These are phyloP conservation scores for Ustilago vetiveriae DNA, from an alignment of 1,284 basidiomycete genomes.

Conservation along the genomic window DNA sequence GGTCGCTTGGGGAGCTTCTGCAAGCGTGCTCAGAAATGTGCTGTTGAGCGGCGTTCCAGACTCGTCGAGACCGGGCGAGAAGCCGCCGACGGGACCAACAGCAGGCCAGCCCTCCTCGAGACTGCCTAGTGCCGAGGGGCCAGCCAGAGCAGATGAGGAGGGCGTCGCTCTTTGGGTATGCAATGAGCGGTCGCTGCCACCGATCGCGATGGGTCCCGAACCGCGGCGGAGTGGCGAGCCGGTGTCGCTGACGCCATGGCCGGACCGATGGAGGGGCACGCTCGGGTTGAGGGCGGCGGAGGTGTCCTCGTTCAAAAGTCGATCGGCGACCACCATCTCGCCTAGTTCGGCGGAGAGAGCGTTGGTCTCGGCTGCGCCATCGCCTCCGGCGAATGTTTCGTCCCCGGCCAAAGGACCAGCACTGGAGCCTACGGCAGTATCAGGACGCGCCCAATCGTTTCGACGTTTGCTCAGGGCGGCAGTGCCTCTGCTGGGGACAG, in stretches of 20 bases:
- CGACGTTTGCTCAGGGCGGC: slow-evolving; percentile 30
- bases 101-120: slow-evolving; percentile 28
- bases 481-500: slow-evolving; percentile 17
- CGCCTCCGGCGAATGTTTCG: slow-evolving; percentile 23
- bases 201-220: slow-evolving; percentile 34
- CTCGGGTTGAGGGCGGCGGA: background rate
- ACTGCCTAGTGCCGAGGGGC: slow-evolving; percentile 12
- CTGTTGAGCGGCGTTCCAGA: slow-evolving; percentile 70
- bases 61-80: slow-evolving; percentile 49
- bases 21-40: slow-evolving; percentile 70
- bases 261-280: slow-evolving; percentile 4
- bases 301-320: slow-evolving; percentile 24
- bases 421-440: slow-evolving; percentile 44
- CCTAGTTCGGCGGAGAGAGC: slow-evolving; percentile 17
- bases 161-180: slow-evolving; percentile 15
- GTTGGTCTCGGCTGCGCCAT: background rate
- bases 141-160: slow-evolving; percentile 6
- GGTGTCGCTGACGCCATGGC: slow-evolving; percentile 12
- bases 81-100: slow-evolving; percentile 21
- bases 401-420: slow-evolving; percentile 30
- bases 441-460: slow-evolving; percentile 51
- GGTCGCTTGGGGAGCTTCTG: slow-evolving; percentile 59
- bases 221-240: slow-evolving; percentile 32
- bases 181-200: slow-evolving; percentile 17
- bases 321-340: slow-evolving; percentile 35